phyloP scores from a whole-genome alignment of 495 filamentous ascomycete genomes.

The Elasticomyces elasticus region DNA sequence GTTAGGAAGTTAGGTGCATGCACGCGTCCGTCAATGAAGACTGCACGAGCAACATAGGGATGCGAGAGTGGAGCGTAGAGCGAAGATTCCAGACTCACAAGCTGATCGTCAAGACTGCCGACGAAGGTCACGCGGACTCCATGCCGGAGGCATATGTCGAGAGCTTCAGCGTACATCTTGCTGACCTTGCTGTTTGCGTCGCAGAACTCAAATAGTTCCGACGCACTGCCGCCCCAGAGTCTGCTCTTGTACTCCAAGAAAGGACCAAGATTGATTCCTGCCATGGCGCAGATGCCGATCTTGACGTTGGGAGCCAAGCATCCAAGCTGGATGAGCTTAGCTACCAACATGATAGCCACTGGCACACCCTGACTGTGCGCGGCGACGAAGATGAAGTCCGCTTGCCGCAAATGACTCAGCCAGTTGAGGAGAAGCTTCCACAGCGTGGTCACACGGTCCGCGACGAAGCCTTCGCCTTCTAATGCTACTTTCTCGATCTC shows the following conservation, averaged over 20 bases:
- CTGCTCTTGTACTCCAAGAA: slow-evolving; percentile 79
- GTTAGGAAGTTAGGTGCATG: slow-evolving; percentile 91
- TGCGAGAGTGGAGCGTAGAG: slow-evolving; percentile 74
- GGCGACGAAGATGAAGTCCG: slow-evolving; percentile 80
- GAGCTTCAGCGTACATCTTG: slow-evolving; percentile 64
- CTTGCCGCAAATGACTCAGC: slow-evolving; percentile 79
- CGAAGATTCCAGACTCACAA: slow-evolving; percentile 87
- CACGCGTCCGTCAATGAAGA: slow-evolving; percentile 87
- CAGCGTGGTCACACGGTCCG: slow-evolving; percentile 75
- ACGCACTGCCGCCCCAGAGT: slow-evolving; percentile 75
- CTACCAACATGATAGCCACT: slow-evolving; percentile 85
- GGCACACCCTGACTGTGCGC: slow-evolving; percentile 95
- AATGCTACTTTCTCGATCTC: slow-evolving; percentile 84
- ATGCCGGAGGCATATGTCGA: slow-evolving; percentile 61
- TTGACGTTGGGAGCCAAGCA: slow-evolving; percentile 54
- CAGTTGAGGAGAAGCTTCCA: slow-evolving; percentile 94
- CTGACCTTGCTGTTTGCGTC: slow-evolving; percentile 69
- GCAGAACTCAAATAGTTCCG: slow-evolving; percentile 88
- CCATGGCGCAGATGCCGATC: slow-evolving; percentile 85
- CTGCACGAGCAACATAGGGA: slow-evolving; percentile 85
- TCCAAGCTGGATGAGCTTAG: slow-evolving; percentile 72
- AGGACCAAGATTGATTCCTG: slow-evolving; percentile 86
- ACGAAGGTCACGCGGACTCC: slow-evolving; percentile 76
- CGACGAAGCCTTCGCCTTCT: slow-evolving; percentile 95
- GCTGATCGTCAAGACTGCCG: slow-evolving; percentile 92